A percentile compares a stretch with the other conserved stretches of the same genome.
Conservation (phyloP, 768 basidiomycete genomes). For the Guyanaporus albipodus region DNA sequence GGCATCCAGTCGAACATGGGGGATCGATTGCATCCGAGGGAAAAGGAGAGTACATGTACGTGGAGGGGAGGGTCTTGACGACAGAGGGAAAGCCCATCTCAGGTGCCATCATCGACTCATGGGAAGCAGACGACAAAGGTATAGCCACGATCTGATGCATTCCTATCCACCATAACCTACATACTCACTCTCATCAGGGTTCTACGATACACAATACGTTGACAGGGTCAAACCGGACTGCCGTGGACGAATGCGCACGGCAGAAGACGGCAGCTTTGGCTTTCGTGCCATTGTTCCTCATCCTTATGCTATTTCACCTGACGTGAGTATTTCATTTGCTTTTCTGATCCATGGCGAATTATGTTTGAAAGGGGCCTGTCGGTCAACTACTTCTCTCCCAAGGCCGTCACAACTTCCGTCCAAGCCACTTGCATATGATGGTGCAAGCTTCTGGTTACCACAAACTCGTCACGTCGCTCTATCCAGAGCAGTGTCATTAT, state of each 20-base stretch:
- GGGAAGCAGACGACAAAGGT: constrained; percentile 72
- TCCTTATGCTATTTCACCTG: constrained; percentile 70
- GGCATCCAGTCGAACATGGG: constrained; percentile 52
- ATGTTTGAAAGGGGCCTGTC: constrained; percentile 56
- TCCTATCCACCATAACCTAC: constrained; percentile 6
- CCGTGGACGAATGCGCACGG: constrained; percentile 58
- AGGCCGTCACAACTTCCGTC: constrained; percentile 71
- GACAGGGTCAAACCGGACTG: constrained; percentile 62
- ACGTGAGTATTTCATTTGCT: constrained; percentile 38
- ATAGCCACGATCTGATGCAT: constrained; percentile 29
- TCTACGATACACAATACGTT: constrained; percentile 51
- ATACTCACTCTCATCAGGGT: constrained; percentile 10
- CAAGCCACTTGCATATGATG: constrained; percentile 76
- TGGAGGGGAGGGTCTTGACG: constrained; percentile 62
- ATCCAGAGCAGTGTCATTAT: constrained; percentile 66
- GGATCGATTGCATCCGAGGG: constrained; percentile 83
- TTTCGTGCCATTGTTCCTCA: constrained; percentile 70
- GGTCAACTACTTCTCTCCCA: constrained; percentile 54
- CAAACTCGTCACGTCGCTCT: constrained; percentile 70
- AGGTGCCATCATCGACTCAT: constrained; percentile 71
- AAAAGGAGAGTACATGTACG: constrained; percentile 80
- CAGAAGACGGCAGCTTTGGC: constrained; percentile 59
- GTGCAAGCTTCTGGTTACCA: constrained; percentile 69
- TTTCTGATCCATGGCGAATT: constrained; percentile 1
- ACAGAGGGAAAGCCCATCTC: constrained; percentile 63